These are phyloP conservation scores for Globisporangium yorkense DNA, from an alignment of 352 stramenopile species.

Conservation along the genomic window DNA sequence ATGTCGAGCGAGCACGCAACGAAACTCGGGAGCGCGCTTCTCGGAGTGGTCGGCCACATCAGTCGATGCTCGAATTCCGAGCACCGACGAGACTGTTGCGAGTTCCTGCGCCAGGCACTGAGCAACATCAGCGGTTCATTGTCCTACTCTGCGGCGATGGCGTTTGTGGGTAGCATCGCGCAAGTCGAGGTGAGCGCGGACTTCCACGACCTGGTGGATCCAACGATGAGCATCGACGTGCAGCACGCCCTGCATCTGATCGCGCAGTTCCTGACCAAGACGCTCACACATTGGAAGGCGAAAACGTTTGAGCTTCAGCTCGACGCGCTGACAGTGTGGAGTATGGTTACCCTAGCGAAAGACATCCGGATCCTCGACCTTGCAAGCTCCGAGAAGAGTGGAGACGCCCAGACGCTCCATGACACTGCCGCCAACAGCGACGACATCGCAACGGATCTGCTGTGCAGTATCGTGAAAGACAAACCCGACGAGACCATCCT, in stretches of 20 bases:
- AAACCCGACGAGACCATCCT: constrained; percentile 22
- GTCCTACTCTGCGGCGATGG: constrained; percentile 28
- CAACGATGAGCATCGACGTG: constrained; percentile 18
- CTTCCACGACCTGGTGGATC: constrained; percentile 19
- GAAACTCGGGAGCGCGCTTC: constrained; percentile 32
- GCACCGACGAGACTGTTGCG: constrained; percentile 38
- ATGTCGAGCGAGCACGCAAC: constrained; percentile 31
- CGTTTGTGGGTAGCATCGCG: constrained; percentile 28
- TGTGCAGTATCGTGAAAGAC: constrained; percentile 19
- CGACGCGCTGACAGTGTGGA: constrained; percentile 34
- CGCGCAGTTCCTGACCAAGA: constrained; percentile 22
- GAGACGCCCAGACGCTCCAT: constrained; percentile 4
- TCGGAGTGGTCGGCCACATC: constrained; percentile 41
- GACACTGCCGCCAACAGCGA: neutral
- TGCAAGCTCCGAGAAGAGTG: neutral
- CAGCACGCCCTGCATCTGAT: constrained; percentile 19
- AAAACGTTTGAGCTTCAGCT: constrained; percentile 18
- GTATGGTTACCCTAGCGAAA: constrained; percentile 39
- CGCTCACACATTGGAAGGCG: constrained; percentile 21
- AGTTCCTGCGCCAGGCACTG: constrained; percentile 41
- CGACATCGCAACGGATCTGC: constrained; percentile 4
- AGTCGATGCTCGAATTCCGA: constrained; percentile 21
- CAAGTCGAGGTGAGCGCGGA: constrained; percentile 18
- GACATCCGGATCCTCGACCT: constrained; percentile 32
- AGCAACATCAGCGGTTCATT: constrained; percentile 27